Evolutionary conservation across 352 stramenopile species (phyloP).

Genomic region (Pythium guiyangense): DNA sequence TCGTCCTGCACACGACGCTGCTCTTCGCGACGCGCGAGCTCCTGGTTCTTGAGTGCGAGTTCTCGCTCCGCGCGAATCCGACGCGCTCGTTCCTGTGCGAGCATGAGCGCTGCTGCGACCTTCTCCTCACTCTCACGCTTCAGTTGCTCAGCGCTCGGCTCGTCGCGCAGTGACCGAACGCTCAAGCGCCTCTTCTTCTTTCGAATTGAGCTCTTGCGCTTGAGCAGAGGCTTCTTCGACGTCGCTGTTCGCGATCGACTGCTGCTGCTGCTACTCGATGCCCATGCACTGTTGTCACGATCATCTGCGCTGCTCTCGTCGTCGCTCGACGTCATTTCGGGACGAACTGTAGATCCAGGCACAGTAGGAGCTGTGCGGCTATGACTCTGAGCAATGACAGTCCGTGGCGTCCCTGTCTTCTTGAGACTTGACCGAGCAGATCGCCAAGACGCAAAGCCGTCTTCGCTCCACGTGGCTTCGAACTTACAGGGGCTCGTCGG

Average conservation of each 20-base stretch:
- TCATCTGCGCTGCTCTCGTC: neutral
- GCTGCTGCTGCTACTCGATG: neutral
- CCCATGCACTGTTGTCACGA: neutral
- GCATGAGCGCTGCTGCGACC: constrained; percentile 23
- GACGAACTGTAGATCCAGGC: neutral
- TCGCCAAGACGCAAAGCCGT: constrained; percentile 11
- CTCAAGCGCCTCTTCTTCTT: constrained; percentile 3
- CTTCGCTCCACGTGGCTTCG: constrained; percentile 7
- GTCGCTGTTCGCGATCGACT: neutral
- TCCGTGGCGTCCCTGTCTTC: no score
- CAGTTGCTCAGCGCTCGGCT: constrained; percentile 12
- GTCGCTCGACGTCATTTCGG: constrained; percentile 3
- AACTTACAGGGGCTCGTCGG: neutral
- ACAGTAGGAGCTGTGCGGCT: neutral
- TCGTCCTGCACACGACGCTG: constrained; percentile 29
- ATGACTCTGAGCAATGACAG: neutral
- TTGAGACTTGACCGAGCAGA: neutral
- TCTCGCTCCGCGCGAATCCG: constrained; percentile 22
- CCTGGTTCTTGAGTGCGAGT: constrained; percentile 19
- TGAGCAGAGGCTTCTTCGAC: neutral
- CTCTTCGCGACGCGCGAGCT: constrained; percentile 16
- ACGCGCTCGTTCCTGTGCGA: constrained; percentile 33
- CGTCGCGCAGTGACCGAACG: neutral
- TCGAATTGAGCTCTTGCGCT: constrained; percentile 2
- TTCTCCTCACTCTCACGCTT: constrained; percentile 26